phyloP scores from a whole-genome alignment of 768 basidiomycete species.

The Hortiboletus flavorubellus region DNA sequence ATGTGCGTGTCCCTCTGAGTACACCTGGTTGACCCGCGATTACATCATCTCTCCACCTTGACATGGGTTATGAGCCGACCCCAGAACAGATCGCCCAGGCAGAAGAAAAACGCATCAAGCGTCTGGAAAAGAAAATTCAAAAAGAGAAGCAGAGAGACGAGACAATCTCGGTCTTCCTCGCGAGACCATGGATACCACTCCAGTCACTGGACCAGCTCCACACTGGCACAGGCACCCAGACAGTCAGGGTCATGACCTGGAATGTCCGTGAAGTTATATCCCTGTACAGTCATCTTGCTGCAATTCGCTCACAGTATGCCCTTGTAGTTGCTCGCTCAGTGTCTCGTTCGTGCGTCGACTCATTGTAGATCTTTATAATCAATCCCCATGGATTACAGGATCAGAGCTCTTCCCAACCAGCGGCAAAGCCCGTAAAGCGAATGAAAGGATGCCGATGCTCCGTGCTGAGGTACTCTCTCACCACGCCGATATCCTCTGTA shows the following conservation, averaged over 20 bases:
- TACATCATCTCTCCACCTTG: slow-evolving; percentile 14
- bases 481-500: slow-evolving; percentile 77
- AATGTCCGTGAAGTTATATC: slow-evolving; percentile 54
- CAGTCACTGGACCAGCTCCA: background rate
- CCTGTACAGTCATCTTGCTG: background rate
- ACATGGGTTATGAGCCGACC: slow-evolving; percentile 35
- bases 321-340: slow-evolving; percentile 69
- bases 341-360: slow-evolving; percentile 65
- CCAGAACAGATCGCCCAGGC: slow-evolving; percentile 56
- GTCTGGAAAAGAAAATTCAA: slow-evolving; percentile 44
- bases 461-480: slow-evolving; percentile 70
- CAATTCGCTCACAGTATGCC: slow-evolving; percentile 1
- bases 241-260: slow-evolving; percentile 70
- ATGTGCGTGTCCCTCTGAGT: slow-evolving; percentile 3
- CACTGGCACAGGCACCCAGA: background rate
- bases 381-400: slow-evolving; percentile 39
- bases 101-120: slow-evolving; percentile 39
- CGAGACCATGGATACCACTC: slow-evolving; percentile 37
- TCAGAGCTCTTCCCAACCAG: slow-evolving; percentile 82
- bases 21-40: background rate
- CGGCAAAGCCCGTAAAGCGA: slow-evolving; percentile 70
- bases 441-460: slow-evolving; percentile 72
- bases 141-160: slow-evolving; percentile 15
- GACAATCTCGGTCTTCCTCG: slow-evolving; percentile 9
- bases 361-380: background rate